Percentiles rank a stretch among this genome's conserved stretches.
Conservation (phyloP, 805 yeast genomes). For the Spathaspora sp. region DNA sequence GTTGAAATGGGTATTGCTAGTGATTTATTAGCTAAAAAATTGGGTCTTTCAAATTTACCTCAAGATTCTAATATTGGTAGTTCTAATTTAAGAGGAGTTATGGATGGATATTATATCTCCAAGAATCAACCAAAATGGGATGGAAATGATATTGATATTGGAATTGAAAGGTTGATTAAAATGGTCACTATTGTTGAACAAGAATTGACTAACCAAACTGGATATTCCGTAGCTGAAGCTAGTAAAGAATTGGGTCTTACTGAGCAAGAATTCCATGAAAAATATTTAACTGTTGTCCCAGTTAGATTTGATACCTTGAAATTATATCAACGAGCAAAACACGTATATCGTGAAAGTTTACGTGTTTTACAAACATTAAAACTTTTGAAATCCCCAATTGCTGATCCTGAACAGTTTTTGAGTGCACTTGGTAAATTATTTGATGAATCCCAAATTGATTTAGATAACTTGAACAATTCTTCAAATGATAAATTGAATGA, state of each 20-base stretch:
- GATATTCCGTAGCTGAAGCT: constrained; percentile 49
- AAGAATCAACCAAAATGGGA: constrained; percentile 37
- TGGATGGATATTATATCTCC: constrained; percentile 45
- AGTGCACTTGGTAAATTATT: constrained; percentile 49
- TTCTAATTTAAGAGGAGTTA: constrained; percentile 63
- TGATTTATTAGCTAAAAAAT: constrained; percentile 48
- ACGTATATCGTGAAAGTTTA: constrained; percentile 59
- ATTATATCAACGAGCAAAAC: constrained; percentile 55
- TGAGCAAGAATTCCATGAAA: constrained; percentile 38
- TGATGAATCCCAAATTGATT: constrained; percentile 57
- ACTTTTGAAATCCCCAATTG: constrained; percentile 25
- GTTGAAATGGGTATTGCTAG: constrained; percentile 73
- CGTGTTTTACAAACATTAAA: constrained; percentile 52
- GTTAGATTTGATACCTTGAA: constrained; percentile 56
- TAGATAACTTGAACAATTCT: constrained; percentile 46
- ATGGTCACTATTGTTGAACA: constrained; percentile 49
- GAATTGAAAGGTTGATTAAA: constrained; percentile 34
- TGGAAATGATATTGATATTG: constrained; percentile 40
- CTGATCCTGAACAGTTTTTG: constrained; percentile 33
- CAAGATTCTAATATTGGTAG: constrained; percentile 50
- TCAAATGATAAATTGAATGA: constrained; percentile 54
- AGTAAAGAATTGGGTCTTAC: constrained; percentile 41
- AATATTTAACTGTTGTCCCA: constrained; percentile 48
- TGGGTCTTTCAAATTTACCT: constrained; percentile 35
- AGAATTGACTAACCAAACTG: constrained; percentile 33